phyloP scores from a whole-genome alignment of 441 rosid genomes.

The Pelargonium citronellum region DNA sequence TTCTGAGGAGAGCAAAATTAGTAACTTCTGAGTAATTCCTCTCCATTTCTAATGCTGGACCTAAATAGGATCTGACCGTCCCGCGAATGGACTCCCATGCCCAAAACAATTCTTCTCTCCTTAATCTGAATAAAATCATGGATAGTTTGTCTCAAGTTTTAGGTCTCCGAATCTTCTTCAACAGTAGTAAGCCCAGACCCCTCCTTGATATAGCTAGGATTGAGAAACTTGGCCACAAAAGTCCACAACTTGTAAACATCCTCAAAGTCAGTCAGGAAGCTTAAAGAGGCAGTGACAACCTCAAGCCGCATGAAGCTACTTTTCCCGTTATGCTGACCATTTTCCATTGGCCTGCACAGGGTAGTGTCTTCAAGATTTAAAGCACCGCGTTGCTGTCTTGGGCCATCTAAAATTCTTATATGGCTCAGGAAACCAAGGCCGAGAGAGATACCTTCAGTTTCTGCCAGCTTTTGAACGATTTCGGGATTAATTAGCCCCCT shows the following conservation, averaged over 20 bases:
- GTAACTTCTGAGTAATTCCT: neutral
- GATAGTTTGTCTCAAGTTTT: slow-evolving; percentile 10
- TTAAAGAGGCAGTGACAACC: slow-evolving; percentile 89
- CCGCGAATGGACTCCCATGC: neutral
- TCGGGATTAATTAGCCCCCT: slow-evolving; percentile 73
- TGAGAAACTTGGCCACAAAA: slow-evolving; percentile 77
- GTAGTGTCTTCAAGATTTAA: slow-evolving; percentile 51
- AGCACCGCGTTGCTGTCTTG: slow-evolving; percentile 43
- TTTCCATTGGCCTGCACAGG: slow-evolving; percentile 55
- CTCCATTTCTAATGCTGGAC: too few species aligned
- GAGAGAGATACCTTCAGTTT: slow-evolving; percentile 77
- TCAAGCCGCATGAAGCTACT: slow-evolving; percentile 67
- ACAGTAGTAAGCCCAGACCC: slow-evolving; percentile 60
- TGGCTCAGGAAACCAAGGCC: slow-evolving; percentile 84
- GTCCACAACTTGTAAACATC: slow-evolving; percentile 91
- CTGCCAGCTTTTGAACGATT: slow-evolving; percentile 81
- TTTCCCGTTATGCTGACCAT: slow-evolving; percentile 52
- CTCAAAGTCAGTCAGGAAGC: slow-evolving; percentile 89
- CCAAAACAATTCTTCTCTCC: neutral
- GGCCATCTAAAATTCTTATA: slow-evolving; percentile 61
- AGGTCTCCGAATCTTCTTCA: slow-evolving; percentile 60
- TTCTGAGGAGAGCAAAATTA: slow-evolving; percentile 4
- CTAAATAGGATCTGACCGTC: too few species aligned
- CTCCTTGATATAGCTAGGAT: slow-evolving; percentile 60
- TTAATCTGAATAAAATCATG: neutral